Conservation (phyloP, 2,329 filamentous ascomycete species). For the Diaporthe australafricana region DNA sequence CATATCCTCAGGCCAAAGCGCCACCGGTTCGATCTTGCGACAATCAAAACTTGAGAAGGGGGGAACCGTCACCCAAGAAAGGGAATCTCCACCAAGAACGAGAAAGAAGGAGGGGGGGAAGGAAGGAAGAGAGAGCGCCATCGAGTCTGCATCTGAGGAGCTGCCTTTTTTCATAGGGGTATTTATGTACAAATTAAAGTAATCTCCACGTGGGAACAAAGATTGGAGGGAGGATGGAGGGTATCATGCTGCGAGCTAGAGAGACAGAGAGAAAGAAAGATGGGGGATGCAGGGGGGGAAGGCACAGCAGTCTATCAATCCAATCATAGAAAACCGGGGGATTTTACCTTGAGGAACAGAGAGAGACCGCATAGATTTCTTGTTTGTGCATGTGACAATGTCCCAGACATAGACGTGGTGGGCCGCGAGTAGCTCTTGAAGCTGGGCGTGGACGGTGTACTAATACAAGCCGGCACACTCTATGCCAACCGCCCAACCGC, state of each 20-base stretch:
- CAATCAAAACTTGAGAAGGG: not conserved
- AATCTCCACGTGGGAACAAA: conserved; percentile 22
- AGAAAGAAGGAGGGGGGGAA: not conserved
- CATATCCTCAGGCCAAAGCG: not conserved
- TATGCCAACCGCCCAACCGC: no score
- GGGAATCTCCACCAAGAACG: not conserved
- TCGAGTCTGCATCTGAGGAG: conserved; percentile 27
- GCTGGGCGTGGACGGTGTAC: no score
- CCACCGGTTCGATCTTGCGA: not conserved
- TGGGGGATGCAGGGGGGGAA: no score
- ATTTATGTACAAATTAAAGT: conserved; percentile 25
- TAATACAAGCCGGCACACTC: no score
- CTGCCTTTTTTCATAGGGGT: conserved; percentile 20
- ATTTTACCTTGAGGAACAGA: not conserved
- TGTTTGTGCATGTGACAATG: not conserved
- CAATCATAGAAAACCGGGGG: conserved; percentile 12
- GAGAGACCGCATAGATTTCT: not conserved
- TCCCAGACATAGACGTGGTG: no score
- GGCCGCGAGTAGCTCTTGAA: no score
- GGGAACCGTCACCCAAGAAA: not conserved
- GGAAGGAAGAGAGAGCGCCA: not conserved
- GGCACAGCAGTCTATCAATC: conserved; percentile 7
- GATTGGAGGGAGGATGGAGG: not conserved
- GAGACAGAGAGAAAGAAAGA: not conserved
- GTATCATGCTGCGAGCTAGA: conserved; percentile 18